phyloP scores from a whole-genome alignment of 805 yeast species.

The Metschnikowia aberdeeniae region DNA sequence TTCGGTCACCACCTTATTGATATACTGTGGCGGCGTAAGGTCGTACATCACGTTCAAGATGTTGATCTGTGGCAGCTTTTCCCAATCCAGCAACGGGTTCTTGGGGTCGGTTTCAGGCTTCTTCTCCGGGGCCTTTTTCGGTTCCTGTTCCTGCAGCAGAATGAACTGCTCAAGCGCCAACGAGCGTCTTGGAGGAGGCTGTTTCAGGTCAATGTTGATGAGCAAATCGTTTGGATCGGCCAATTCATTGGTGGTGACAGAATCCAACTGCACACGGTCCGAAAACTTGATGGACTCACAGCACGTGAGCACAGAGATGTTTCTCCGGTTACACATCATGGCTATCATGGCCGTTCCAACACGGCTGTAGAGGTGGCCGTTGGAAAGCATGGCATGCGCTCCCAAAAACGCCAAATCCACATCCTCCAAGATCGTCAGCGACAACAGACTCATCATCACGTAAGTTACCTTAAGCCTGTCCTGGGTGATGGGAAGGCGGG shows the following conservation, averaged over 20 bases:
- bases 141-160: conserved; percentile 35
- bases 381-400: conserved; percentile 95
- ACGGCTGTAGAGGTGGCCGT: conserved; percentile 87
- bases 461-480: conserved; percentile 74
- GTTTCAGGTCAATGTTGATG: conserved; percentile 44
- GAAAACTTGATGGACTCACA: conserved; percentile 94
- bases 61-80: conserved; percentile 56
- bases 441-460: conserved; percentile 71
- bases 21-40: conserved; percentile 88
- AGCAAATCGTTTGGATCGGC: conserved; percentile 73
- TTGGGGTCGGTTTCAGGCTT: conserved; percentile 25
- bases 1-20: conserved; percentile 93
- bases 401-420: conserved; percentile 91
- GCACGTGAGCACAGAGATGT: conserved; percentile 91
- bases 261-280: conserved; percentile 91
- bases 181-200: conserved; percentile 54
- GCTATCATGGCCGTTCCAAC: conserved; percentile 95
- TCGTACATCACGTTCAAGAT: conserved; percentile 87
- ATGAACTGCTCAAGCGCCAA: conserved; percentile 63
- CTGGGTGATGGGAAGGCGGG: conserved; percentile 28
- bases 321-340: conserved; percentile 81
- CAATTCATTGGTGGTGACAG: conserved; percentile 91
- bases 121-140: conserved; percentile 24
- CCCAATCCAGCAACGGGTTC: conserved; percentile 58
- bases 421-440: conserved; percentile 71